phyloP scores from a whole-genome alignment of 805 yeast genomes.

The Wickerhamiella slavikovae region DNA sequence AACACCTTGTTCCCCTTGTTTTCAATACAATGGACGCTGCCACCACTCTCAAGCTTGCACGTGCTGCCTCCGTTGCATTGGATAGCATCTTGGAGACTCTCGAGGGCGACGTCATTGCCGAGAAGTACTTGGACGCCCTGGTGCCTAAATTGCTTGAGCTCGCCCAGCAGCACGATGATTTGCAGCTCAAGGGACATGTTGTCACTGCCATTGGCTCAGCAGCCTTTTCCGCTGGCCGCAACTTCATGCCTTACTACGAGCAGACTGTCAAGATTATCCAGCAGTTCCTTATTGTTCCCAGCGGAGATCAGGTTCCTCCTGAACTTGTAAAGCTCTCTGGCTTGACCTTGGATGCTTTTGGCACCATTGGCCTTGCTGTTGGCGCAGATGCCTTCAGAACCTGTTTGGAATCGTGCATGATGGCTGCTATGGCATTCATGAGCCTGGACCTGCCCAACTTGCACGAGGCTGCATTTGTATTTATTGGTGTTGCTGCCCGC shows the following conservation, averaged over 20 bases:
- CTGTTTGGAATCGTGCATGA: conserved; percentile 71
- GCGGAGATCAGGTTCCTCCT: conserved; percentile 48
- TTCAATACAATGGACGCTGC: conserved; percentile 77
- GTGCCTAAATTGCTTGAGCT: conserved; percentile 76
- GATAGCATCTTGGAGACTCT: conserved; percentile 86
- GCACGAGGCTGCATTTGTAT: conserved; percentile 87
- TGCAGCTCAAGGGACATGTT: conserved; percentile 30
- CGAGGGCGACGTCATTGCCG: conserved; percentile 64
- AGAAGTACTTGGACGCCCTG: conserved; percentile 62
- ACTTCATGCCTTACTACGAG: conserved; percentile 70
- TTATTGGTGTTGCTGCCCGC: conserved; percentile 82
- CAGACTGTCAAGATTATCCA: conserved; percentile 63
- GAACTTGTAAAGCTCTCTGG: conserved; percentile 90
- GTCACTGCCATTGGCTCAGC: conserved; percentile 95
- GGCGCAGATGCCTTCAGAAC: conserved; percentile 76
- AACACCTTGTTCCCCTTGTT: conserved; percentile 61
- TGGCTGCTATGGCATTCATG: conserved; percentile 67
- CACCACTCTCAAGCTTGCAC: conserved; percentile 61
- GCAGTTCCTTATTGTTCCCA: conserved; percentile 39
- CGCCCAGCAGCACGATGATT: conserved; percentile 50
- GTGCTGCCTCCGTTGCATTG: conserved; percentile 74
- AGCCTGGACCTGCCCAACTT: conserved; percentile 62
- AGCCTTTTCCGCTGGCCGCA: conserved; percentile 83
- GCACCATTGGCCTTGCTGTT: conserved; percentile 92
- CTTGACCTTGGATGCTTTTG: conserved; percentile 75